Conservation (phyloP, 176 grass and related monocot species). For the Metroxylon sagu region DNA sequence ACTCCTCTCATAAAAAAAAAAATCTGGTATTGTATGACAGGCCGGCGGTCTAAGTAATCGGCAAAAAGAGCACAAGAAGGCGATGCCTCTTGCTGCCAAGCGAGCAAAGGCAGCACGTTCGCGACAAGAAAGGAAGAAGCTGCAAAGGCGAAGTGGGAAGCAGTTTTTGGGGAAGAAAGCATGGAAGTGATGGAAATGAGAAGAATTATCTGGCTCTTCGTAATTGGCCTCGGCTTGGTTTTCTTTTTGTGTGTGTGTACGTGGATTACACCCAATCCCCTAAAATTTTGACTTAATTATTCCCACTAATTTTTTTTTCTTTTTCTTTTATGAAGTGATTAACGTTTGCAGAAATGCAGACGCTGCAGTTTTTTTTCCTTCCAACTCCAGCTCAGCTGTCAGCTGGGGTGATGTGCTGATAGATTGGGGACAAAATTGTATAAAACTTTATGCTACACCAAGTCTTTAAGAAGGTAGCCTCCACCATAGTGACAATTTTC, state of each 20-base stretch:
- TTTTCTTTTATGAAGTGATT: too few species aligned
- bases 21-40: slow-evolving; percentile 23
- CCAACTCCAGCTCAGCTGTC: too few species aligned
- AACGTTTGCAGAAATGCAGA: too few species aligned
- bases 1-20: too few species aligned
- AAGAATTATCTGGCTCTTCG: not conserved
- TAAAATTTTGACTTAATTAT: slow-evolving; percentile 23
- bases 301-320: too few species aligned
- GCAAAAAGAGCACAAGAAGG: slow-evolving; percentile 82
- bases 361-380: too few species aligned
- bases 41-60: slow-evolving; percentile 71
- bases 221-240: not conserved
- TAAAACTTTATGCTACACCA: too few species aligned
- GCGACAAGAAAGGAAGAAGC: slow-evolving; percentile 50
- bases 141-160: slow-evolving; percentile 39
- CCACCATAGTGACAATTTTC: too few species aligned
- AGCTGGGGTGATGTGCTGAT: too few species aligned
- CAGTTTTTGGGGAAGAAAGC: slow-evolving; percentile 75
- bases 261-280: not conserved
- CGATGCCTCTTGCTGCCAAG: slow-evolving; percentile 60
- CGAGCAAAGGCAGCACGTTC: slow-evolving; percentile 58
- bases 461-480: too few species aligned
- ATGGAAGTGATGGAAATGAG: slow-evolving; percentile 95
- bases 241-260: not conserved
- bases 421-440: too few species aligned